Base-by-base conservation (phyloP, 345 rosid species). In the Turnera subulata region DNA sequence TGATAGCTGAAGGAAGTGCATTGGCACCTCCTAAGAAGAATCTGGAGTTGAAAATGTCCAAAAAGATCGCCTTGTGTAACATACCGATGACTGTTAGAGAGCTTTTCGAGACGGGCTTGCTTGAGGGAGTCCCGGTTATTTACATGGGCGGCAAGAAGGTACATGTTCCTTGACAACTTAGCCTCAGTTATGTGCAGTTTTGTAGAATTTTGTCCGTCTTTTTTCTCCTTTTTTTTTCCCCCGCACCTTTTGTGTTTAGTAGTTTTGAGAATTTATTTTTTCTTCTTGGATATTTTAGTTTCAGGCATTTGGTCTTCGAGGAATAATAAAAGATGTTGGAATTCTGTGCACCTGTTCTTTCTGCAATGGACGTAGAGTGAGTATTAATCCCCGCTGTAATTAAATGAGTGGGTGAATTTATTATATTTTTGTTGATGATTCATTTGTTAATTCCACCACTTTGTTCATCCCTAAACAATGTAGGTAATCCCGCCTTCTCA, bases 401-500 rank as follows among this genome's bases (percentile, higher is more conserved):
- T 67, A 67, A 24, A 69, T 43, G 25, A 56, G 63, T 61, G 46
- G 26, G 69, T 53, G 55, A 38, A 32, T 61, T 70, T 58, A 29
- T 37, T 55, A 40, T 66, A 61, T 58, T 47, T 22, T 24, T 38
- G 35, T 29, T 29, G 35, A 29, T 29, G 8, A 29, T 29, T 29
- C 5, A 3, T 29, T 29, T 29, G 35, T 29, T 29, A 29, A 29
- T 29, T 29, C 61, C 59, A 48, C 62, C 48, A 18, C 64, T 33
- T 42, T 64, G 39, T 21, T 56, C 32, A 38, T 62, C 57, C 16
- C 57, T 63, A 65, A 29, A 3, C 35, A 8, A 71, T 70, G 50
- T 74, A 93, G 97, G 94, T 93, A 55, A 68, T 93, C 72, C 88
- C 99, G 17, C 94, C 97, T 53, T 93, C 99, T 49, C 88, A 84